phyloP scores from a whole-genome alignment of 495 filamentous ascomycete genomes.

The Oleoguttula mirabilis region DNA sequence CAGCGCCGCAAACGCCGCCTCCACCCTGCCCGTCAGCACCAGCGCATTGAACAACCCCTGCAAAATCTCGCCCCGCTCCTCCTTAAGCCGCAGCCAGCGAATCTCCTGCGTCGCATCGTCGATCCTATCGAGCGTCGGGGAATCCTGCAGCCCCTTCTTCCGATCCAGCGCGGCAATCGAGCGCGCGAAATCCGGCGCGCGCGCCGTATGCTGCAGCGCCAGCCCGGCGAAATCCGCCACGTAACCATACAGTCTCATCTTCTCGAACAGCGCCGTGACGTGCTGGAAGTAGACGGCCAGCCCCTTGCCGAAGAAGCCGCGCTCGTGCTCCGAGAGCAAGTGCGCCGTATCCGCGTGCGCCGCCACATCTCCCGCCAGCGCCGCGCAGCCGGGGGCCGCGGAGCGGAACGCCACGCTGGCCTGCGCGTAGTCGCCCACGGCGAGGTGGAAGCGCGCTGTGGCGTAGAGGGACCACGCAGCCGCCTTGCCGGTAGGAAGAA shows the following conservation, averaged over 20 bases:
- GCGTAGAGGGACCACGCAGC: conserved; percentile 68
- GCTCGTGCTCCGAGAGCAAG: conserved; percentile 60
- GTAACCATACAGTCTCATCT: conserved; percentile 52
- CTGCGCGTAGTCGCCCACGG: conserved; percentile 54
- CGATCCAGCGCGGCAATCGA: conserved; percentile 10
- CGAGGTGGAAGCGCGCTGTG: conserved; percentile 67
- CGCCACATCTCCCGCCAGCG: conserved; percentile 13
- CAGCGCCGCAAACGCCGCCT: conserved; percentile 70
- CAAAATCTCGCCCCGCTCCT: conserved; percentile 51
- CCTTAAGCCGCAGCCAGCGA: conserved; percentile 6
- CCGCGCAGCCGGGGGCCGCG: conserved; percentile 58
- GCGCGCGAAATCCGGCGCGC: conserved; percentile 1
- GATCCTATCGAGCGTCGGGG: conserved; percentile 3
- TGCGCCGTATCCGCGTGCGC: conserved; percentile 37
- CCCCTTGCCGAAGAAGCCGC: conserved; percentile 60
- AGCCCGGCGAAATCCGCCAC: conserved; percentile 75
- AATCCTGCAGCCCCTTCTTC: conserved; percentile 7
- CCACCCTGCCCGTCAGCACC: conserved; percentile 61
- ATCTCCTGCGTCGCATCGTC: conserved; percentile 4
- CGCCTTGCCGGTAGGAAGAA: conserved; percentile 49
- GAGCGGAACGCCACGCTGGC: conserved; percentile 71
- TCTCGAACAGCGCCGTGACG: conserved; percentile 69
- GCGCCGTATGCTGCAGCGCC: conserved; percentile 44
- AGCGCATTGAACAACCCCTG: conserved; percentile 72
- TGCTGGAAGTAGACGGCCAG: conserved; percentile 73